Evolutionary conservation across 768 basidiomycete genomes (phyloP), one percentile per base, ranked within the genome.

Genomic region (Leccinum variicolor): DNA sequence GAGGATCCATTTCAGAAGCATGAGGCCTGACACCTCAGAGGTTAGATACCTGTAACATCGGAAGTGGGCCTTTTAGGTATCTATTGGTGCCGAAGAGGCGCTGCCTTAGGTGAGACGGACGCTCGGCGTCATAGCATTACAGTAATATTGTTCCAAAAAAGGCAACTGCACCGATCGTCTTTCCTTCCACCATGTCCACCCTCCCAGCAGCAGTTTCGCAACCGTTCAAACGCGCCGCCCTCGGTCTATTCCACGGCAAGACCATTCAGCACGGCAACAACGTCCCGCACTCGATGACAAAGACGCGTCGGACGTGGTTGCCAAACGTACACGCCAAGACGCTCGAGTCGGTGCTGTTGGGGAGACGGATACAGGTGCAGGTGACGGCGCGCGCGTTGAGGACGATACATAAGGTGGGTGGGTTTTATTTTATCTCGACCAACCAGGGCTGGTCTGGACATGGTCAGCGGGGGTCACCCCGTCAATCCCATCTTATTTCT

Each of bases 281-380:
- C 67, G 91, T 94, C 50, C 92, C 93, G 0, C 88, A 92, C 72
- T 94, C 92, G 23, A 87, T 87, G 69, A 82, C 88, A 70, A 94
- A 94, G 76, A 94, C 94, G 25, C 86, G 89, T 51, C 79, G 93
- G 41, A 82, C 87, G 46, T 95, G 93, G 93, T 77, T 92, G 11
- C 93, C 93, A 34, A 95, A 95, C 73, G 80, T 93, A 23, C 92
- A 94, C 63, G 76, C 77, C 52, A 93, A 94, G 72, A 82, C 85
- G 2, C 64, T 94, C 47, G 81, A 76, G 61, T 92, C 89, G 13
- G 86, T 89, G 14, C 73, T 83, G 8, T 72, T 93, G 34, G 83
- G 80, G 29, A 71, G 79, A 52, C 75, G 75, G 46, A 66, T 95
- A 5, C 77, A 78, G 52, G 74, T 93, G 26, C 90, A 90, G 66